Conservation (phyloP, 192 early-diverging fungal genomes). For the Coemansia sp. region DNA sequence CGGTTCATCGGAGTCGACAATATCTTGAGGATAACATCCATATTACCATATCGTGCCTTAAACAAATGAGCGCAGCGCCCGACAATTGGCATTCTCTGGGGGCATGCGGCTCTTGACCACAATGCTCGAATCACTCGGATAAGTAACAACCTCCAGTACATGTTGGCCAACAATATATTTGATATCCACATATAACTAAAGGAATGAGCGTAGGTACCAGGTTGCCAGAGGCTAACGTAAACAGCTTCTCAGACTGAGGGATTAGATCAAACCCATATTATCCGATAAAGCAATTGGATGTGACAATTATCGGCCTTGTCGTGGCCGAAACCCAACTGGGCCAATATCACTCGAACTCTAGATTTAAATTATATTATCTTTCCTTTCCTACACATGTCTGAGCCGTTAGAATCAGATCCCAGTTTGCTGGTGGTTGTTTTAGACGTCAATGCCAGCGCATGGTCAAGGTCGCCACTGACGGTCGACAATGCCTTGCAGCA, state of each 20-base stretch:
- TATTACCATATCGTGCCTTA: neutral
- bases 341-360: neutral
- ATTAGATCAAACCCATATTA: neutral
- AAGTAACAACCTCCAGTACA: too few relatives aligned
- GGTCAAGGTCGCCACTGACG: conserved; percentile 64
- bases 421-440: conserved; percentile 82
- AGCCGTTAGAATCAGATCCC: conserved; percentile 61
- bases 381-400: conserved; percentile 20
- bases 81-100: neutral
- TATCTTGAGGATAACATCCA: neutral
- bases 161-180: neutral
- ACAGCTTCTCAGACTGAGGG: neutral
- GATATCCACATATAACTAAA: neutral
- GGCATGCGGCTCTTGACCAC: neutral
- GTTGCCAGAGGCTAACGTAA: neutral
- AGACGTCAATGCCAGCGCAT: conserved; percentile 80
- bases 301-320: neutral
- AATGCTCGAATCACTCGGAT: neutral
- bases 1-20: neutral
- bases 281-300: neutral
- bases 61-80: conserved; percentile 2
- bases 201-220: neutral
- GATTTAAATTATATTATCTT: neutral
- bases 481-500: conserved; percentile 76
- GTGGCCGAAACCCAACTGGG: neutral